Conservation (phyloP, 2,329 filamentous ascomycete species). For the Penicillium vulpinum region DNA sequence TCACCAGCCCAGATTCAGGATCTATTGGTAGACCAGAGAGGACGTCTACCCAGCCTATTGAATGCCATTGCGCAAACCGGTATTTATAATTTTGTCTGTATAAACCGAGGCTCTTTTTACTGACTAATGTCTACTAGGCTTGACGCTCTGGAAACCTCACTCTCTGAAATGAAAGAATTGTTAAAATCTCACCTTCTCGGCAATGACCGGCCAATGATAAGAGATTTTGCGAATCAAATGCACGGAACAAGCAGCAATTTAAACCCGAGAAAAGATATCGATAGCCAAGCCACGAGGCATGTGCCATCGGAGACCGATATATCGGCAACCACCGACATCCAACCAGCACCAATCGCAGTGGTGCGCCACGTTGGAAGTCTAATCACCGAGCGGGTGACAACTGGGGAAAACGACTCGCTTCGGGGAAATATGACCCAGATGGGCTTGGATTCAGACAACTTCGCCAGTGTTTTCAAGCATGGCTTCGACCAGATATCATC, state of each 20-base stretch:
- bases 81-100: background rate
- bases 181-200: constrained; percentile 2
- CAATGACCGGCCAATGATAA: background rate
- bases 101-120: background rate
- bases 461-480: constrained; percentile 3
- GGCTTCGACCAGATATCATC: constrained; percentile 10
- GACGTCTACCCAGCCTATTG: background rate
- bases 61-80: constrained; percentile 3
- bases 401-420: constrained; percentile 5
- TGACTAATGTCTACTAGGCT: background rate
- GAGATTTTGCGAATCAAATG: background rate
- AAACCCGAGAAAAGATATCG: background rate
- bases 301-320: background rate
- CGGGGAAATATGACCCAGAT: constrained; percentile 8
- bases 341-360: constrained; percentile 11
- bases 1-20: background rate
- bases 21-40: background rate
- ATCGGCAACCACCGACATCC: constrained; percentile 2
- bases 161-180: constrained; percentile 8
- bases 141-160: constrained; percentile 2
- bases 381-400: constrained; percentile 7
- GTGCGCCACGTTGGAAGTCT: constrained; percentile 11
- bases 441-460: constrained; percentile 9
- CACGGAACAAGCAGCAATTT: background rate
- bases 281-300: background rate